Percentiles rank a stretch among this genome's conserved stretches.
phyloP scores from a whole-genome alignment of 2,329 filamentous ascomycete genomes.

The Pseudopyricularia cyperi region DNA sequence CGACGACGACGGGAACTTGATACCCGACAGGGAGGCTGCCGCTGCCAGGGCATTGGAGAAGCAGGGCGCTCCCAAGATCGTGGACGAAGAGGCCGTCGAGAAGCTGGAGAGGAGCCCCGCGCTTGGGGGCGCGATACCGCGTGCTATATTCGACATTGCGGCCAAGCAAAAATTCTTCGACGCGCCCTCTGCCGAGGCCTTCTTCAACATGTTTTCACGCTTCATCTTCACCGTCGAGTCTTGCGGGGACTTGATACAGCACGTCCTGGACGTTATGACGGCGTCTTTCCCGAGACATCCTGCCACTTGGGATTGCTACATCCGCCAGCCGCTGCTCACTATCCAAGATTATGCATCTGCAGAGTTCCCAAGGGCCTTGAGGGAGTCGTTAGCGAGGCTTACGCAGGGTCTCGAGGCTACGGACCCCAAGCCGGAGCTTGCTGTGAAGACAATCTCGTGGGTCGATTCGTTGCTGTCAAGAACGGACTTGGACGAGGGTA shows the following conservation, averaged over 20 bases:
- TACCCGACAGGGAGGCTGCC: slow-evolving; percentile 27
- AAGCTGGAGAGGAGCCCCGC: slow-evolving; percentile 65
- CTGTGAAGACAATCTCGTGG: slow-evolving; percentile 38
- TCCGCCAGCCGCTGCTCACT: slow-evolving; percentile 57
- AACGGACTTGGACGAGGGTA: slow-evolving; percentile 39
- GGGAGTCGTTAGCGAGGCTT: slow-evolving; percentile 49
- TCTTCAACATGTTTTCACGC: slow-evolving; percentile 66
- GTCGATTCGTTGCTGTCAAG: slow-evolving; percentile 36
- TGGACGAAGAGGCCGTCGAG: slow-evolving; percentile 29
- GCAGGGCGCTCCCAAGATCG: slow-evolving; percentile 24
- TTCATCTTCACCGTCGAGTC: slow-evolving; percentile 53
- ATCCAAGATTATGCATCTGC: slow-evolving; percentile 21
- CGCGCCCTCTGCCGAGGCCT: slow-evolving; percentile 52
- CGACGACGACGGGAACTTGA: slow-evolving; percentile 28
- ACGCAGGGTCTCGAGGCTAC: slow-evolving; percentile 33
- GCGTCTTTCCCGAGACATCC: slow-evolving; percentile 45
- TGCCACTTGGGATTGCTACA: slow-evolving; percentile 55
- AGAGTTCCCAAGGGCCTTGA: slow-evolving; percentile 47
- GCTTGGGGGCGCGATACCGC: slow-evolving; percentile 82
- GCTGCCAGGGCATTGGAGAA: slow-evolving; percentile 13
- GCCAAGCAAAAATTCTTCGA: slow-evolving; percentile 64
- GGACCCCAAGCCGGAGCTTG: slow-evolving; percentile 32
- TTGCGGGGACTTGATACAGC: slow-evolving; percentile 53
- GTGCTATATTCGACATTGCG: slow-evolving; percentile 81
- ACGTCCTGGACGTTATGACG: slow-evolving; percentile 56